Evolutionary conservation across 768 basidiomycete species (phyloP).

Genomic region (Tricholoma hemisulphureum): DNA sequence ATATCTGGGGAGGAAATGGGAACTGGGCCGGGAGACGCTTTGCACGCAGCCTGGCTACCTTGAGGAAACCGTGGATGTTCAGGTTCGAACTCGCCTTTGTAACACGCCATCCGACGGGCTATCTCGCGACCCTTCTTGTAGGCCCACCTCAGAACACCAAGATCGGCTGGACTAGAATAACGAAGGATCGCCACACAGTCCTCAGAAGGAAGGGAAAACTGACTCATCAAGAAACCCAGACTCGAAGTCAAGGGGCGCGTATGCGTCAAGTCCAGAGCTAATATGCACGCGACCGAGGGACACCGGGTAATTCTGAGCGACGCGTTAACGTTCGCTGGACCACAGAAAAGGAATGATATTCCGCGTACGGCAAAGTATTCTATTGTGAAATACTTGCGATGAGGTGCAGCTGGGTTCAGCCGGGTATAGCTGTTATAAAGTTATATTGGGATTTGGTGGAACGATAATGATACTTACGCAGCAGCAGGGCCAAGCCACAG

Average conservation of each 20-base stretch:
- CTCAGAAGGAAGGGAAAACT: constrained; percentile 9
- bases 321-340: background rate
- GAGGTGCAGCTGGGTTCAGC: constrained; percentile 12
- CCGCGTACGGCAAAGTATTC: constrained; percentile 20
- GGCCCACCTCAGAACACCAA: constrained; percentile 45
- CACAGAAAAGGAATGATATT: constrained; percentile 14
- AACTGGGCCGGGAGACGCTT: constrained; percentile 28
- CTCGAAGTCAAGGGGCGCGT: constrained; percentile 44
- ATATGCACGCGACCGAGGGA: constrained; percentile 51
- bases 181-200: background rate
- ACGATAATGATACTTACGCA: constrained; percentile 31
- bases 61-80: constrained; percentile 34
- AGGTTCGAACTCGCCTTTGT: constrained; percentile 36
- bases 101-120: constrained; percentile 49
- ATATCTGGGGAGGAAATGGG: constrained; percentile 35
- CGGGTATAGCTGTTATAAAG: constrained; percentile 15
- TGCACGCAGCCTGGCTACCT: constrained; percentile 31
- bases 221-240: constrained; percentile 45
- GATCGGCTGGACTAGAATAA: constrained; percentile 37
- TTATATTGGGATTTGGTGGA: background rate
- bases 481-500: constrained; percentile 40
- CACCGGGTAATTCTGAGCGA: constrained; percentile 42
- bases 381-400: constrained; percentile 26
- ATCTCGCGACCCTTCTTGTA: constrained; percentile 60
- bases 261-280: constrained; percentile 37